These are phyloP conservation scores for Diaporthe ilicicola DNA, from an alignment of 2,329 filamentous ascomycete species.

Conservation along the genomic window DNA sequence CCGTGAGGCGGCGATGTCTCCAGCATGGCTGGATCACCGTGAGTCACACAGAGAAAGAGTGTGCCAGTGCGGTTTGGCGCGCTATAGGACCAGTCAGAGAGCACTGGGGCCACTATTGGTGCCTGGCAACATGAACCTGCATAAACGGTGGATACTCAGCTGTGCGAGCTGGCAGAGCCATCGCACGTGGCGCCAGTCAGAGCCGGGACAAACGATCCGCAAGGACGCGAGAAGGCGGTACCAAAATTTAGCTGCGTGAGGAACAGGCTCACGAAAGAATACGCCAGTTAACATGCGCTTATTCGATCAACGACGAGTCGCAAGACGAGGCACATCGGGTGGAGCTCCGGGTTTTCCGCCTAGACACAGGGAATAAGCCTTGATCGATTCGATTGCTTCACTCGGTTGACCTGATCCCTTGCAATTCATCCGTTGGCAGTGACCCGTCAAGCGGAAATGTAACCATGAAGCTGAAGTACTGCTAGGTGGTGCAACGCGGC, in stretches of 20 bases:
- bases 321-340: background rate
- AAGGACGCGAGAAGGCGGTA: background rate
- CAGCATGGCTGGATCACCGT: conserved; percentile 34
- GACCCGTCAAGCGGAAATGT: background rate
- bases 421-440: background rate
- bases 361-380: conserved; percentile 7
- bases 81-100: background rate
- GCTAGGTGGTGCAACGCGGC: conserved; percentile 7
- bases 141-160: conserved; percentile 45
- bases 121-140: conserved; percentile 36
- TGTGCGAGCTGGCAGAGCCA: conserved; percentile 40
- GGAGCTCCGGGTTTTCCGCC: background rate
- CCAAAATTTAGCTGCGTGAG: background rate
- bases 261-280: background rate
- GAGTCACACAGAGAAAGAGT: conserved; percentile 17
- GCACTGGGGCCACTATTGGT: conserved; percentile 38
- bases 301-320: background rate
- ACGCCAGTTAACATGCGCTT: background rate
- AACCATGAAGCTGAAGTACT: background rate
- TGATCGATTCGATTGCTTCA: background rate
- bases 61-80: conserved; percentile 8
- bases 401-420: background rate
- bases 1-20: conserved; percentile 39
- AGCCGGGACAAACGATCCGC: conserved; percentile 33
- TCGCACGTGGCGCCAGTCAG: conserved; percentile 51